Evolutionary conservation across 345 rosid species (phyloP).

Genomic region (Kandelia obovata): DNA sequence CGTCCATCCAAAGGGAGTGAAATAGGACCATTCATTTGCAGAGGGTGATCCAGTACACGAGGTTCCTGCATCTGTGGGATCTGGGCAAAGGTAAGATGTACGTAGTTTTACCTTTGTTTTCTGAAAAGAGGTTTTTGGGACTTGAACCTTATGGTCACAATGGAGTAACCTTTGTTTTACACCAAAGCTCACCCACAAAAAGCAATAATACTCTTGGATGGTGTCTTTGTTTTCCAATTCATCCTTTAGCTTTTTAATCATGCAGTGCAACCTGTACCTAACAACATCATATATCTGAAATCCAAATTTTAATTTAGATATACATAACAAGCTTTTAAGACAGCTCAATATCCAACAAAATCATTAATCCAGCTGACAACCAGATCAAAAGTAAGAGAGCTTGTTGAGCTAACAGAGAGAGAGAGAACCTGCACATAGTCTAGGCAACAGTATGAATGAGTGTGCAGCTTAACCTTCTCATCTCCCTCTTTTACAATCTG

Average conservation of each 20-base stretch:
- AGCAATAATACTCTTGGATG: slow-evolving; percentile 51
- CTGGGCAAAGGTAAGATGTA: no score
- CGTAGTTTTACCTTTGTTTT: no score
- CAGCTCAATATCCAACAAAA: background rate
- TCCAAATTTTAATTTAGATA: slow-evolving; percentile 21
- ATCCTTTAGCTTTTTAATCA: slow-evolving; percentile 77
- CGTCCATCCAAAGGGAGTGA: background rate
- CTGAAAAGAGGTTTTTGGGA: no score
- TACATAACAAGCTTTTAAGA: slow-evolving; percentile 1
- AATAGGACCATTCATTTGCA: background rate
- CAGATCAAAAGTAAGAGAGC: slow-evolving; percentile 8
- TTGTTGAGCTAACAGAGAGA: slow-evolving; percentile 1
- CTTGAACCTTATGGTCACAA: no score
- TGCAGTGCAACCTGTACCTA: slow-evolving; percentile 64
- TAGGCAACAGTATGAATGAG: slow-evolving; percentile 86
- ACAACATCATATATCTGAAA: slow-evolving; percentile 78
- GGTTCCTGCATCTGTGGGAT: no score
- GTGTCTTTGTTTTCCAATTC: slow-evolving; percentile 85
- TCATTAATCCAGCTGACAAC: background rate
- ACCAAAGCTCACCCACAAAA: no score
- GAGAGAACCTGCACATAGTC: slow-evolving; percentile 75
- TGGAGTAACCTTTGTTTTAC: no score
- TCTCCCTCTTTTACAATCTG: slow-evolving; percentile 51
- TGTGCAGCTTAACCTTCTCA: slow-evolving; percentile 79
- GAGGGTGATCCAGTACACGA: no score